These are phyloP conservation scores for Purpureocillium takamizusanense DNA, from an alignment of 2,329 filamentous ascomycete genomes.

Conservation along the genomic window DNA sequence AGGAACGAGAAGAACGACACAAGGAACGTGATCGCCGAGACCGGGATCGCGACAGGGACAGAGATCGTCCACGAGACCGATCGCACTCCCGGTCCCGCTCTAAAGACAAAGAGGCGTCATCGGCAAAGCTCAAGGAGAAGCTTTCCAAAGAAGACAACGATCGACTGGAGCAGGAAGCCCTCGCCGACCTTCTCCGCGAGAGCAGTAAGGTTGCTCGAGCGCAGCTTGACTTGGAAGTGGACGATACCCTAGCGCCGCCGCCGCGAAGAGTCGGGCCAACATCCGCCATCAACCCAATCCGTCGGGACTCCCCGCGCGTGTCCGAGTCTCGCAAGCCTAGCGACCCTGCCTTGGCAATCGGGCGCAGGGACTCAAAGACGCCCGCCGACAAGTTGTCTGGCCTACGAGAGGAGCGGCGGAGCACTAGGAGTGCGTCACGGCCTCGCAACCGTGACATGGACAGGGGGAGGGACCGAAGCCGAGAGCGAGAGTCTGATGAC, in stretches of 20 bases:
- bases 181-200: conserved; percentile 50
- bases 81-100: conserved; percentile 18
- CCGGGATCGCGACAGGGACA: conserved; percentile 20
- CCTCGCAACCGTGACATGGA: conserved; percentile 15
- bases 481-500: conserved; percentile 17
- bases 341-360: conserved; percentile 20
- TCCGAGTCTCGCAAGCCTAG: conserved; percentile 29
- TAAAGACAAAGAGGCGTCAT: conserved; percentile 27
- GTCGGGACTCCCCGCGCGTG: conserved; percentile 33
- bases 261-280: conserved; percentile 42
- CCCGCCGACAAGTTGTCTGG: conserved; percentile 18
- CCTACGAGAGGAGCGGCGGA: conserved; percentile 18
- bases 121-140: conserved; percentile 41
- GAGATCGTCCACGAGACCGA: conserved; percentile 19
- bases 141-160: conserved; percentile 50
- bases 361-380: conserved; percentile 20
- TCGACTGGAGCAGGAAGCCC: conserved; percentile 46
- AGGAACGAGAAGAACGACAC: conserved; percentile 28
- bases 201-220: conserved; percentile 40
- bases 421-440: conserved; percentile 23
- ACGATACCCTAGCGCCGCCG: conserved; percentile 45
- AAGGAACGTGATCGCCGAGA: conserved; percentile 26
- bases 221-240: conserved; percentile 46
- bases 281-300: conserved; percentile 51
- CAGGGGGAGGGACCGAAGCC: conserved; percentile 19